Conservation (phyloP, 441 rosid species). For the Breynia disticha region DNA sequence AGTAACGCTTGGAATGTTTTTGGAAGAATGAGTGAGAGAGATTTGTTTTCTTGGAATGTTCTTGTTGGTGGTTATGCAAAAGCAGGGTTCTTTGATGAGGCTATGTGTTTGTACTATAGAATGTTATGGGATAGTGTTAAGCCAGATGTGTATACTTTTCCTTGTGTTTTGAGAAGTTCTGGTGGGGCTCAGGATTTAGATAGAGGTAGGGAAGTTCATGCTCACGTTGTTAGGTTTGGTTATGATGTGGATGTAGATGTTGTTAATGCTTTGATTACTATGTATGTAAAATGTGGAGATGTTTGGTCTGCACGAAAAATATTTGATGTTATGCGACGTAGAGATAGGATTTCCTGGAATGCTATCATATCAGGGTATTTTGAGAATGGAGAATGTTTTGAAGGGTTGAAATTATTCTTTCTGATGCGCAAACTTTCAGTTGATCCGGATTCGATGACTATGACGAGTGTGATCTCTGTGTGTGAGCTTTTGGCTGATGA, state of each 20-base stretch:
- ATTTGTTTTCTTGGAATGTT: slow-evolving; percentile 85
- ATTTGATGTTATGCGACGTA: slow-evolving; percentile 53
- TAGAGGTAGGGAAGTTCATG: slow-evolving; percentile 76
- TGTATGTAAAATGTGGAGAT: slow-evolving; percentile 70
- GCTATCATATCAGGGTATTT: slow-evolving; percentile 69
- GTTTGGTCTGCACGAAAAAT: slow-evolving; percentile 35
- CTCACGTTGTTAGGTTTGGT: slow-evolving; percentile 62
- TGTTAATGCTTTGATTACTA: slow-evolving; percentile 69
- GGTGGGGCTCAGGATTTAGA: slow-evolving; percentile 58
- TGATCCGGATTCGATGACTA: slow-evolving; percentile 74
- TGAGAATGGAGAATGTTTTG: slow-evolving; percentile 48
- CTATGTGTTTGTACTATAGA: slow-evolving; percentile 73
- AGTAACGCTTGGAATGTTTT: slow-evolving; percentile 77
- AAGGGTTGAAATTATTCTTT: slow-evolving; percentile 57
- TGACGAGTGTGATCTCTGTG: slow-evolving; percentile 79
- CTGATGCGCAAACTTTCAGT: slow-evolving; percentile 51
- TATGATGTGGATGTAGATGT: slow-evolving; percentile 65
- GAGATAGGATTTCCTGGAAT: slow-evolving; percentile 80
- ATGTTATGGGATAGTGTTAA: slow-evolving; percentile 72
- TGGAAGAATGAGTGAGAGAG: slow-evolving; percentile 68
- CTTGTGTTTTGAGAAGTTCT: slow-evolving; percentile 83
- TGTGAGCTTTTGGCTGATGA: slow-evolving; percentile 56
- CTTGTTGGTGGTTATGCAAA: slow-evolving; percentile 83
- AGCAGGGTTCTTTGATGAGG: slow-evolving; percentile 74
- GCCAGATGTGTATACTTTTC: slow-evolving; percentile 86